Conservation (phyloP, 495 filamentous ascomycete species). For the Glonium stellatum region DNA sequence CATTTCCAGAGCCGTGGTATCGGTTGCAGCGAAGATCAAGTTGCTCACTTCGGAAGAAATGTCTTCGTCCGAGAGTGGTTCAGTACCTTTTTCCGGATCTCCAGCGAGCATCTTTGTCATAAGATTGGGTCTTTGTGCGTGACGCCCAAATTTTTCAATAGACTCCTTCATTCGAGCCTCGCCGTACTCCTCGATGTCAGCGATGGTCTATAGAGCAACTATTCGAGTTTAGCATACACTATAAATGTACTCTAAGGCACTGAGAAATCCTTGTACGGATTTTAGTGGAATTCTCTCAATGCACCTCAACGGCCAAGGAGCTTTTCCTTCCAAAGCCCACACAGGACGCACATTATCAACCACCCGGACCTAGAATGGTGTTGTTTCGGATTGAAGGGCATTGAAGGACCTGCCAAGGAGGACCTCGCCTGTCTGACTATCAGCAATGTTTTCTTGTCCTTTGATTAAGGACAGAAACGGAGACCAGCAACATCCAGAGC, state of each 20-base stretch:
- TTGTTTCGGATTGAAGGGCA: neutral
- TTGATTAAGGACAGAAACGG: too few species aligned
- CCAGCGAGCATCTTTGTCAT: constrained; percentile 25
- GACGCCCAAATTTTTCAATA: constrained; percentile 1
- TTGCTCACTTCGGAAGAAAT: constrained; percentile 28
- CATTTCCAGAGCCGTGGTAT: constrained; percentile 27
- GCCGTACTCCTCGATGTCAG: neutral
- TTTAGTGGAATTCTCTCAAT: neutral
- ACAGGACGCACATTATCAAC: neutral
- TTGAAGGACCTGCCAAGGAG: constrained; percentile 1
- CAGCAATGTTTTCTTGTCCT: neutral
- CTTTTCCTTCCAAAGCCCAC: neutral
- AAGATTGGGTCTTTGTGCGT: constrained; percentile 6
- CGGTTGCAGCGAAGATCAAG: constrained; percentile 24
- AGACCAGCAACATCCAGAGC: constrained; percentile 1
- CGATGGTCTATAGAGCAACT: neutral
- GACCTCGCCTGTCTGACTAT: neutral
- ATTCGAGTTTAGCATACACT: neutral
- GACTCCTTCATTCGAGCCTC: neutral
- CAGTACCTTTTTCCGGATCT: constrained; percentile 12
- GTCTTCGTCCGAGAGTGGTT: constrained; percentile 21
- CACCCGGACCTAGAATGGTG: constrained; percentile 1
- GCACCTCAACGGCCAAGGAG: neutral
- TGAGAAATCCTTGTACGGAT: neutral
- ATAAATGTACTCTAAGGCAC: constrained; percentile 3